Percentiles rank a stretch among this genome's conserved stretches.
phyloP scores from a whole-genome alignment of 192 early-diverging fungal genomes.

The Dissophora globulifera region DNA sequence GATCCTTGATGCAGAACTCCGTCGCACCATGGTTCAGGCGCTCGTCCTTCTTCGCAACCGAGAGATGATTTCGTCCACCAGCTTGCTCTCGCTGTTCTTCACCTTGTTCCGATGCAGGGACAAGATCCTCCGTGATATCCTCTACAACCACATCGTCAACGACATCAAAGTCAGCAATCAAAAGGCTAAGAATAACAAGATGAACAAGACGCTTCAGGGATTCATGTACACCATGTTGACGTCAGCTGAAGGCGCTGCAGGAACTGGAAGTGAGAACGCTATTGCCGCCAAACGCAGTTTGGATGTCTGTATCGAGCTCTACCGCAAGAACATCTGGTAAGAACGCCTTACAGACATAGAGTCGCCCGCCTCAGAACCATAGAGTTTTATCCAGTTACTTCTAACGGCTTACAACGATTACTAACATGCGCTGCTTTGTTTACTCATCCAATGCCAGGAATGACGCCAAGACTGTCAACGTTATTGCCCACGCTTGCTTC shows the following conservation, averaged over 20 bases:
- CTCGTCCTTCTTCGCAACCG: conserved; percentile 89
- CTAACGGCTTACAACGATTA: too few species aligned
- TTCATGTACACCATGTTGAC: conserved; percentile 98
- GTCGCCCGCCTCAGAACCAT: too few species aligned
- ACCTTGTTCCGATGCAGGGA: conserved; percentile 95
- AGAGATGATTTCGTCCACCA: conserved; percentile 69
- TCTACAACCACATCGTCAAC: conserved; percentile 94
- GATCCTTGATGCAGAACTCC: conserved; percentile 83
- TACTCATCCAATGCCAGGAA: conserved; percentile 62
- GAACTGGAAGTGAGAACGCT: conserved; percentile 70
- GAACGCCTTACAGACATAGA: too few species aligned
- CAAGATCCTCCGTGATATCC: conserved; percentile 86
- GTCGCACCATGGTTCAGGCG: conserved; percentile 90
- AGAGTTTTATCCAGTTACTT: too few species aligned
- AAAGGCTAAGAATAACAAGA: conserved; percentile 95
- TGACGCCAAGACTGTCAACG: conserved; percentile 98
- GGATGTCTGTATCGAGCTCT: conserved; percentile 97
- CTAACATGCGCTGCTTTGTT: not conserved
- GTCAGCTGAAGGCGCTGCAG: conserved; percentile 69
- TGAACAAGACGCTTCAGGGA: conserved; percentile 97
- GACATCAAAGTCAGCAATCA: conserved; percentile 95
- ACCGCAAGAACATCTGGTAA: conserved; percentile 95
- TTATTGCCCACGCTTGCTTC: conserved; percentile 96
- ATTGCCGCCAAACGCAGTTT: conserved; percentile 97
- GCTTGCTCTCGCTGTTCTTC: conserved; percentile 92